These are phyloP conservation scores for Kodamaea plutei DNA, from an alignment of 1,139 yeast genomes.

Conservation along the genomic window DNA sequence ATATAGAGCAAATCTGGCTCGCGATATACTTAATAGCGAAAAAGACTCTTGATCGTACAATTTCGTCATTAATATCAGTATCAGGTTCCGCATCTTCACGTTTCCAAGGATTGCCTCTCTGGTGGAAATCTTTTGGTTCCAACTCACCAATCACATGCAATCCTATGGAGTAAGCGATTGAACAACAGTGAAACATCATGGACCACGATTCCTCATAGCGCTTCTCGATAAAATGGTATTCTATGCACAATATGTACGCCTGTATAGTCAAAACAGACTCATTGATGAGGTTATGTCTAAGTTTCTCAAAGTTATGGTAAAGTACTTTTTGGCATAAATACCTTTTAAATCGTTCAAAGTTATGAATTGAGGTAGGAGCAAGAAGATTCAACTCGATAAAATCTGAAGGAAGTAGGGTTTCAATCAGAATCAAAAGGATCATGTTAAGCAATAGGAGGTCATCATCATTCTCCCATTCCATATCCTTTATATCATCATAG, in stretches of 20 bases:
- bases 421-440: constrained; percentile 39
- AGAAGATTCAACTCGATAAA: constrained; percentile 26
- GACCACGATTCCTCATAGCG: constrained; percentile 49
- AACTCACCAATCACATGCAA: constrained; percentile 43
- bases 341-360: constrained; percentile 23
- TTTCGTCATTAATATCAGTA: constrained; percentile 28
- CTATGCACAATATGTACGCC: constrained; percentile 49
- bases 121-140: constrained; percentile 10
- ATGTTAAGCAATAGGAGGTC: constrained; percentile 44
- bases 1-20: constrained; percentile 48
- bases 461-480: constrained; percentile 49
- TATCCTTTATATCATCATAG: constrained; percentile 27
- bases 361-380: constrained; percentile 17
- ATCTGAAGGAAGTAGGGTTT: constrained; percentile 36
- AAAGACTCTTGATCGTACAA: constrained; percentile 43
- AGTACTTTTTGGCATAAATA: constrained; percentile 29
- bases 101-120: constrained; percentile 3
- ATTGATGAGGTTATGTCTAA: constrained; percentile 43
- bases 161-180: constrained; percentile 50
- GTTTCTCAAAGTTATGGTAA: constrained; percentile 34
- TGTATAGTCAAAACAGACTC: constrained; percentile 47
- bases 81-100: constrained; percentile 17
- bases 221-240: constrained; percentile 47
- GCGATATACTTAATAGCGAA: constrained; percentile 45
- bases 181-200: constrained; percentile 45